phyloP scores from a whole-genome alignment of 163 green algal species.

The Trebouxiophyceae sp. region DNA sequence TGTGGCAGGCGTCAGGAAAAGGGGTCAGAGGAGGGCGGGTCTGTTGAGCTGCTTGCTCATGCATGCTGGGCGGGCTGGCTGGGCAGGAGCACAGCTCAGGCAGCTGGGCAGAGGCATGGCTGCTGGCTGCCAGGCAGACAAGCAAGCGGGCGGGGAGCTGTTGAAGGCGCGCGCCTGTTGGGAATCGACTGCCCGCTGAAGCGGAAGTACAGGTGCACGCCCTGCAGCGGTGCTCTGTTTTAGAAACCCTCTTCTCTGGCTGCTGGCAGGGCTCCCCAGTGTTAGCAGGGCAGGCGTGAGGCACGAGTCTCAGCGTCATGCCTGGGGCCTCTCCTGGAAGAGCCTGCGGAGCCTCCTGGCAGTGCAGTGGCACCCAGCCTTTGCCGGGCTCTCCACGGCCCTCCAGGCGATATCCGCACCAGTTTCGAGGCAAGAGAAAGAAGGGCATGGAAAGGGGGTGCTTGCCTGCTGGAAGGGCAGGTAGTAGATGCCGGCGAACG shows the following conservation, averaged over 20 bases:
- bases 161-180: slow-evolving; percentile 8
- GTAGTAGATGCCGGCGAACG: slow-evolving; percentile 15
- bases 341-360: too few relatives aligned
- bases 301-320: neutral
- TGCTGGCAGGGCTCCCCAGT: neutral
- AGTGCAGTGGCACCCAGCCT: too few relatives aligned
- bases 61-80: neutral
- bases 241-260: neutral
- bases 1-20: neutral
- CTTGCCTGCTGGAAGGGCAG: slow-evolving; percentile 3
- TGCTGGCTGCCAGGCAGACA: too few relatives aligned
- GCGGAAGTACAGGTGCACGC: slow-evolving; percentile 9
- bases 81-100: neutral
- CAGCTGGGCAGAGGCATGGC: neutral
- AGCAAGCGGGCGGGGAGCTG: too few relatives aligned
- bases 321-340: too few relatives aligned
- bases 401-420: neutral
- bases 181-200: slow-evolving; percentile 14
- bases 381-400: neutral
- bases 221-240: neutral
- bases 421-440: neutral
- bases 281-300: neutral
- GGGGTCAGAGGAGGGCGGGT: too few relatives aligned
- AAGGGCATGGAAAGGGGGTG: neutral
- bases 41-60: too few relatives aligned